phyloP scores from a whole-genome alignment of 73 alveolate species.

The Paramecium caudatum region DNA sequence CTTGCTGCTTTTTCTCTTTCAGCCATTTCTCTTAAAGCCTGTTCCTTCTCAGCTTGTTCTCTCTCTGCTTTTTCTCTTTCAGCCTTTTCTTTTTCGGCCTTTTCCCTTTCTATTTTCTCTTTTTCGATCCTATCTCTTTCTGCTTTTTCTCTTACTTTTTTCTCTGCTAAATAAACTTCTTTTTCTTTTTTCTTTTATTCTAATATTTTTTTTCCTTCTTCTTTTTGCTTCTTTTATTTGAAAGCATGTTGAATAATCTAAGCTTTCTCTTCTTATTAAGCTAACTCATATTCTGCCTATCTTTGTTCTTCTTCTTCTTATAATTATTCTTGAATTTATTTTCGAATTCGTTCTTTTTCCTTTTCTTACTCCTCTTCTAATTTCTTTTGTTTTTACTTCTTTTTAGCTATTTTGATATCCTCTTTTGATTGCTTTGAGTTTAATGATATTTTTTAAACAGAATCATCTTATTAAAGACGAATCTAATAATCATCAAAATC shows the following conservation, averaged over 20 bases:
- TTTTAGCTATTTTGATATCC: slow-evolving; percentile 27
- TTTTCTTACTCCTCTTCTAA: background rate
- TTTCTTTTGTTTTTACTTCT: background rate
- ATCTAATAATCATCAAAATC: slow-evolving; percentile 15
- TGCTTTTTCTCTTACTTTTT: background rate
- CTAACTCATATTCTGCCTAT: slow-evolving; percentile 16
- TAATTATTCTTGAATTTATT: background rate
- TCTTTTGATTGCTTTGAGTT: no score
- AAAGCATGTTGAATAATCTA: background rate
- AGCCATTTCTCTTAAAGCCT: no score
- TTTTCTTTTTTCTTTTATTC: slow-evolving; percentile 37
- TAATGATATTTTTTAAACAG: no score
- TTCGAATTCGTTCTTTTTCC: background rate
- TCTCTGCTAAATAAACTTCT: slow-evolving; percentile 16
- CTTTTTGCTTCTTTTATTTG: background rate
- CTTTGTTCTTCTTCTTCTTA: slow-evolving; percentile 4
- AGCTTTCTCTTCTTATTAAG: slow-evolving; percentile 39
- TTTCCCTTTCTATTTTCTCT: no score
- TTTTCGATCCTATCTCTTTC: no score
- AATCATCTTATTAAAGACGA: slow-evolving; percentile 8
- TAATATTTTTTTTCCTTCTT: slow-evolving; percentile 43
- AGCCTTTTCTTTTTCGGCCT: no score
- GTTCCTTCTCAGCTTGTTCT: no score
- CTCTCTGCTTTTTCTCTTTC: no score
- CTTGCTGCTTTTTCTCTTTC: no score